Conservation (phyloP, 177 flowering plant genomes). For the Telopea speciosissima region DNA sequence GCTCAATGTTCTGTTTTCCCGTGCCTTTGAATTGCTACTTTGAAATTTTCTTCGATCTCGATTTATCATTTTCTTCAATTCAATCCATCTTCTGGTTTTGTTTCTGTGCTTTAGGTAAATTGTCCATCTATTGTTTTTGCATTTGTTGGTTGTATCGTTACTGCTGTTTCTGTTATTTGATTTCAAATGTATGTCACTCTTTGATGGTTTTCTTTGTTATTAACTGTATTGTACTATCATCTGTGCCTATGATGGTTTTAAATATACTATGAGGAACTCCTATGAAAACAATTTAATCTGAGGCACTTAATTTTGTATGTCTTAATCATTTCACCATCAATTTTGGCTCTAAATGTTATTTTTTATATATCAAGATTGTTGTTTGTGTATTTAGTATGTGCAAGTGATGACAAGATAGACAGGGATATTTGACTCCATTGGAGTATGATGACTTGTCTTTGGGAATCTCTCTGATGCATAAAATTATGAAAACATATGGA, state of each 20-base stretch:
- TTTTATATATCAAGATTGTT: background rate
- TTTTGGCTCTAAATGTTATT: background rate
- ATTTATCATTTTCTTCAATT: too few species aligned
- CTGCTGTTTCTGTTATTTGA: too few species aligned
- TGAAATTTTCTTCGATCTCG: too few species aligned
- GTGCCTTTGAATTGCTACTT: too few species aligned
- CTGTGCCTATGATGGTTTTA: slow-evolving; percentile 5
- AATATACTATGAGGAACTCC: slow-evolving; percentile 4
- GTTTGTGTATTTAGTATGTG: background rate
- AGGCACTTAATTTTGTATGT: background rate
- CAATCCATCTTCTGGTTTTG: too few species aligned
- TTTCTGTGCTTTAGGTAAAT: too few species aligned
- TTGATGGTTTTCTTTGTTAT: background rate
- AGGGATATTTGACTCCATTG: background rate
- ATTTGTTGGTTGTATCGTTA: too few species aligned
- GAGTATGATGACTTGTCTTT: slow-evolving; percentile 3
- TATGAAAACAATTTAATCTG: slow-evolving; percentile 3
- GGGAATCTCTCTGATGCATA: slow-evolving; percentile 1
- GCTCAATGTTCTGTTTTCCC: background rate
- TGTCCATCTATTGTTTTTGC: too few species aligned
- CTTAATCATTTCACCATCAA: background rate
- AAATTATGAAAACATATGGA: too few species aligned
- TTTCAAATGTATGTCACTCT: background rate
- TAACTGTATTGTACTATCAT: background rate
- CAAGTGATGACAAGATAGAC: slow-evolving; percentile 2